A percentile compares a stretch with the other conserved stretches of the same genome.
phyloP scores from a whole-genome alignment of 2,329 filamentous ascomycete species.

The Cryphonectria parasitica region DNA sequence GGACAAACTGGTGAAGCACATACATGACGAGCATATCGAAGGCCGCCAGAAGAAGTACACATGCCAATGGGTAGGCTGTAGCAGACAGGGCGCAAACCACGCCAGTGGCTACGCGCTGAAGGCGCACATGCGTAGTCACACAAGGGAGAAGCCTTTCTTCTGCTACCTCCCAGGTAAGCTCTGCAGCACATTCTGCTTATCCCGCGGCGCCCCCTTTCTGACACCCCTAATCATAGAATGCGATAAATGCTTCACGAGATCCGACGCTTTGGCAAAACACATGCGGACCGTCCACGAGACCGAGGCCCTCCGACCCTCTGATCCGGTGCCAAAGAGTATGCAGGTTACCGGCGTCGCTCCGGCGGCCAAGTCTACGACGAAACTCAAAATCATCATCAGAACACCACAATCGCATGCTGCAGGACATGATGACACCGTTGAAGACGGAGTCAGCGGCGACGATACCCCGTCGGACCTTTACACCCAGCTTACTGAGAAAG shows the following conservation, averaged over 20 bases:
- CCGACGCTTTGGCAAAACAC: slow-evolving; percentile 94
- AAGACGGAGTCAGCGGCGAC: slow-evolving; percentile 51
- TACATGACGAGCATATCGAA: slow-evolving; percentile 93
- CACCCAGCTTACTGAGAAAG: slow-evolving; percentile 57
- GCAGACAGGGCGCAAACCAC: slow-evolving; percentile 85
- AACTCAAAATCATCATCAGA: slow-evolving; percentile 67
- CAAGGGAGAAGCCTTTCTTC: slow-evolving; percentile 97
- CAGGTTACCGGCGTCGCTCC: slow-evolving; percentile 47
- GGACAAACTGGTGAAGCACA: slow-evolving; percentile 80
- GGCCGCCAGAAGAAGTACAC: slow-evolving; percentile 93
- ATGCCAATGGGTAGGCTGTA: slow-evolving; percentile 96
- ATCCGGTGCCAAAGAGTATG: slow-evolving; percentile 73
- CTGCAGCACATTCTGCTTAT: neutral
- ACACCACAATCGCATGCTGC: slow-evolving; percentile 61
- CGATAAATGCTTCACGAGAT: slow-evolving; percentile 93
- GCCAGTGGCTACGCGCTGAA: slow-evolving; percentile 95
- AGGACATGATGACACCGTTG: slow-evolving; percentile 56
- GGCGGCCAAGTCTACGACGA: slow-evolving; percentile 52
- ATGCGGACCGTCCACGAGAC: slow-evolving; percentile 99
- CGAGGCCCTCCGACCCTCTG: slow-evolving; percentile 81
- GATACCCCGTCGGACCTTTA: slow-evolving; percentile 65
- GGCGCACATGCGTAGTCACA: slow-evolving; percentile 97
- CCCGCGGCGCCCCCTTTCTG: neutral
- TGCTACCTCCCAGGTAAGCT: slow-evolving; percentile 85
- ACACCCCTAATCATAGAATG: slow-evolving; percentile 68